These are phyloP conservation scores for Pichia kudriavzevii DNA, from an alignment of 1,139 yeast genomes.

Conservation along the genomic window DNA sequence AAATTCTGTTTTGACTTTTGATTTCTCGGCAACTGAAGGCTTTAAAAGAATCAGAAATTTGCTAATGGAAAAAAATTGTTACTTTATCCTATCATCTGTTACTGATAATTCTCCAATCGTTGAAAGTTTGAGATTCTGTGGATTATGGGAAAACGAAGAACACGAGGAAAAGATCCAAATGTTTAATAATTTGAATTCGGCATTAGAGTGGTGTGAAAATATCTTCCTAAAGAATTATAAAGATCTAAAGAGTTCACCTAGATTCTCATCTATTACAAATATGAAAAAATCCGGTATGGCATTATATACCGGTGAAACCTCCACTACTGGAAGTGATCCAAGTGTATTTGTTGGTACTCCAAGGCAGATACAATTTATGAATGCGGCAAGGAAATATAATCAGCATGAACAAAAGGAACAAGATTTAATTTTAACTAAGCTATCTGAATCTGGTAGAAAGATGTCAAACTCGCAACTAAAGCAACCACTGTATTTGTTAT, in stretches of 20 bases:
- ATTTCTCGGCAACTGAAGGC: constrained; percentile 95
- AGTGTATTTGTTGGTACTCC: constrained; percentile 45
- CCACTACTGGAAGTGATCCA: background rate
- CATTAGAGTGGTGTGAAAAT: constrained; percentile 96
- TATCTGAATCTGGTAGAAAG: constrained; percentile 5
- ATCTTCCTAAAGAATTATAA: constrained; percentile 67
- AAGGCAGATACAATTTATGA: constrained; percentile 50
- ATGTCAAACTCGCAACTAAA: constrained; percentile 9
- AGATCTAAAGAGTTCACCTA: constrained; percentile 20
- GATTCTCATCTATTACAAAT: no score
- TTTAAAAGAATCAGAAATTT: constrained; percentile 80
- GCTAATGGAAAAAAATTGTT: constrained; percentile 61
- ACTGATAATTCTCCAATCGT: constrained; percentile 52
- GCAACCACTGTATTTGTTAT: constrained; percentile 55
- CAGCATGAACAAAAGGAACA: constrained; percentile 23
- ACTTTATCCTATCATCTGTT: constrained; percentile 73
- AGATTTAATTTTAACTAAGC: constrained; percentile 8
- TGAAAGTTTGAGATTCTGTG: constrained; percentile 61
- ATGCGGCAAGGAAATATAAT: constrained; percentile 49
- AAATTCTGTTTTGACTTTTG: constrained; percentile 70
- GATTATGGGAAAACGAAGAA: constrained; percentile 49
- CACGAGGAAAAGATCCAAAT: constrained; percentile 43
- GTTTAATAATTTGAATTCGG: constrained; percentile 72
- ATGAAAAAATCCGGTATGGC: constrained; percentile 16
- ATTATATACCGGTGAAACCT: constrained; percentile 10